These are phyloP conservation scores for Fusarium sp. DNA, from an alignment of 2,329 filamentous ascomycete species.

Conservation along the genomic window DNA sequence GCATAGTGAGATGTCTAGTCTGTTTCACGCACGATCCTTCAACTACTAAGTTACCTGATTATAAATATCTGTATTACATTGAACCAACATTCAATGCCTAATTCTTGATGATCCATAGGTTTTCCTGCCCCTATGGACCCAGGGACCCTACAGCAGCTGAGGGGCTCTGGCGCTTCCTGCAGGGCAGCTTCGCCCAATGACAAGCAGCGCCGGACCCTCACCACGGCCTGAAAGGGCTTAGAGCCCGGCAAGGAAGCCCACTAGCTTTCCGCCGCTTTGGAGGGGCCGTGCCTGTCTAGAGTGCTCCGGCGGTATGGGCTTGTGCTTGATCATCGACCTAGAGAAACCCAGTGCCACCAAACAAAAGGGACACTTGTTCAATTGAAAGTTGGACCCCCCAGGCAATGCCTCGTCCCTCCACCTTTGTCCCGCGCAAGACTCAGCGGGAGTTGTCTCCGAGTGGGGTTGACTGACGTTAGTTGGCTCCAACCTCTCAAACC, in stretches of 20 bases:
- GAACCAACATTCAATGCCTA: background rate
- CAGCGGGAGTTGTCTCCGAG: conserved; percentile 36
- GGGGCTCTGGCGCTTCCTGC: conserved; percentile 32
- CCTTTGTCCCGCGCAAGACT: conserved; percentile 9
- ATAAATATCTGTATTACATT: background rate
- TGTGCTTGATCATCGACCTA: conserved; percentile 16
- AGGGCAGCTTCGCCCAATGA: conserved; percentile 26
- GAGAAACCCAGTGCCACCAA: conserved; percentile 25
- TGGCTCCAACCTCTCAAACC: conserved; percentile 12
- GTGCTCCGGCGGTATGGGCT: conserved; percentile 23
- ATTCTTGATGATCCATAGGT: background rate
- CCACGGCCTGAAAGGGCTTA: conserved; percentile 8
- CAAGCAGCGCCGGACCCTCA: background rate
- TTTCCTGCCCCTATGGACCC: conserved; percentile 6
- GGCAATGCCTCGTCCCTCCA: conserved; percentile 12
- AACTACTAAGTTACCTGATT: background rate
- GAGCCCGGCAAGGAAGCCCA: conserved; percentile 11
- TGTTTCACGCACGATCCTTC: background rate
- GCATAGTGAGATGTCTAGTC: background rate
- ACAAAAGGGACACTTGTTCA: conserved; percentile 57
- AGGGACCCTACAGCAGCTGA: conserved; percentile 26
- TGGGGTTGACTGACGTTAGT: conserved; percentile 1
- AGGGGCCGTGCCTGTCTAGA: conserved; percentile 31
- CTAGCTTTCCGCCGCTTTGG: conserved; percentile 22
- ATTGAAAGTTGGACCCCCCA: conserved; percentile 43